These are phyloP conservation scores for Solanum hybrid DNA, from an alignment of 305 asterid genomes.

Conservation along the genomic window DNA sequence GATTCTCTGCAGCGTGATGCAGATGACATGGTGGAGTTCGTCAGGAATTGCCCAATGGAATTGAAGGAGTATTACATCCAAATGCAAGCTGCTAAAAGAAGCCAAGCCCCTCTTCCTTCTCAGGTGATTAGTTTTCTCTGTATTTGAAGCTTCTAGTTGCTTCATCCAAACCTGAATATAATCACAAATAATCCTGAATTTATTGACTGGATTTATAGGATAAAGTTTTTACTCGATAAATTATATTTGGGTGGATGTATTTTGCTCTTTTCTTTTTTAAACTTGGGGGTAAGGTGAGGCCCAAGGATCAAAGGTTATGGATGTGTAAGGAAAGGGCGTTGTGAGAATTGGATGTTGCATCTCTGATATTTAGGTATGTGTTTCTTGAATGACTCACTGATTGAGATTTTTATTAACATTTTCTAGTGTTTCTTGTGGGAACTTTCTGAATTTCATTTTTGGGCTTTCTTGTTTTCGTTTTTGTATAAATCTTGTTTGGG, in stretches of 20 bases:
- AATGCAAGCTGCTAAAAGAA: constrained; percentile 98
- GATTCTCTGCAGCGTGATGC: constrained; percentile 60
- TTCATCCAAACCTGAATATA: not conserved
- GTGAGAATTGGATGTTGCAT: not conserved
- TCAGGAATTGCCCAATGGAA: constrained; percentile 60
- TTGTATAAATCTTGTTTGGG: not conserved
- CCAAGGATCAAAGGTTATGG: not conserved
- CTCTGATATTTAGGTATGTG: not conserved
- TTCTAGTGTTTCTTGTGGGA: not conserved
- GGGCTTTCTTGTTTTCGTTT: not conserved
- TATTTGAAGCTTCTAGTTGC: not conserved
- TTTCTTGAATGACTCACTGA: not conserved
- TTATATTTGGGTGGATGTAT: not conserved
- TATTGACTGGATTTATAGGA: not conserved
- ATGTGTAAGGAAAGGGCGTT: not conserved
- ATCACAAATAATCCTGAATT: not conserved
- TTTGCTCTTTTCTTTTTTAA: not conserved
- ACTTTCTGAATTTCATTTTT: not conserved
- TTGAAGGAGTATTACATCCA: constrained; percentile 93
- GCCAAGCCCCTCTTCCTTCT: constrained; percentile 84
- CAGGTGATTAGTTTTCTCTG: constrained; percentile 38
- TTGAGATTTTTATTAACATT: not conserved
- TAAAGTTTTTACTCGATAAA: not conserved
- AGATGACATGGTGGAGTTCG: constrained; percentile 79
- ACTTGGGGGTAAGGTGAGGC: not conserved